A percentile compares a stretch with the other conserved stretches of the same genome.
Conservation (phyloP, 2,329 filamentous ascomycete species). For the Massarina eburnea region DNA sequence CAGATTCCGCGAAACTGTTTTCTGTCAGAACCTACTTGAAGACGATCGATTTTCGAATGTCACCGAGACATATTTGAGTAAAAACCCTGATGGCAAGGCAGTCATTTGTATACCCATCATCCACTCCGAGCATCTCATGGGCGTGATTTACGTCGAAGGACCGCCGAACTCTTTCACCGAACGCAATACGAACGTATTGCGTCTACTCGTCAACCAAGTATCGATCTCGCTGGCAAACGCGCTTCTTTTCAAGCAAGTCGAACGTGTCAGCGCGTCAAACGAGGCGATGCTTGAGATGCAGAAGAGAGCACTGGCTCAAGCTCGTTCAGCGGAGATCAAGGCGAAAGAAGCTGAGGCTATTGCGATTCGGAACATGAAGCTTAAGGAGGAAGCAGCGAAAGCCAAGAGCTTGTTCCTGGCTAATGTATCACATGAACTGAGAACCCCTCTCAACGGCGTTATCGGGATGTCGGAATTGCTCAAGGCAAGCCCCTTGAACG, state of each 20-base stretch:
- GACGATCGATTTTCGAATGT: constrained; percentile 81
- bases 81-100: constrained; percentile 69
- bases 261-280: constrained; percentile 77
- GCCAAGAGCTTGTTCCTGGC: constrained; percentile 76
- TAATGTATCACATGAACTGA: constrained; percentile 61
- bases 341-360: constrained; percentile 76
- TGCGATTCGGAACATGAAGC: constrained; percentile 75
- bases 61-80: constrained; percentile 66
- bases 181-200: constrained; percentile 57
- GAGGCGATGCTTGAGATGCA: constrained; percentile 77
- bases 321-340: constrained; percentile 72
- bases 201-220: constrained; percentile 76
- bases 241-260: constrained; percentile 66
- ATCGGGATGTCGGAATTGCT: constrained; percentile 63
- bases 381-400: constrained; percentile 80
- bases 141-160: constrained; percentile 77
- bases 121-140: constrained; percentile 71
- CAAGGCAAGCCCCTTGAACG: constrained; percentile 58
- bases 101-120: constrained; percentile 80
- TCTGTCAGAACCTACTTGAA: constrained; percentile 70
- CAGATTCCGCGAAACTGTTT: constrained; percentile 74
- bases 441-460: constrained; percentile 55
- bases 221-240: constrained; percentile 66
- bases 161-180: constrained; percentile 76
- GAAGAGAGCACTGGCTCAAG: constrained; percentile 71